Evolutionary conservation across 2,329 filamentous ascomycete species (phyloP), one percentile per base, ranked within the genome.

Genomic region (Ceratocystiopsis minuta): DNA sequence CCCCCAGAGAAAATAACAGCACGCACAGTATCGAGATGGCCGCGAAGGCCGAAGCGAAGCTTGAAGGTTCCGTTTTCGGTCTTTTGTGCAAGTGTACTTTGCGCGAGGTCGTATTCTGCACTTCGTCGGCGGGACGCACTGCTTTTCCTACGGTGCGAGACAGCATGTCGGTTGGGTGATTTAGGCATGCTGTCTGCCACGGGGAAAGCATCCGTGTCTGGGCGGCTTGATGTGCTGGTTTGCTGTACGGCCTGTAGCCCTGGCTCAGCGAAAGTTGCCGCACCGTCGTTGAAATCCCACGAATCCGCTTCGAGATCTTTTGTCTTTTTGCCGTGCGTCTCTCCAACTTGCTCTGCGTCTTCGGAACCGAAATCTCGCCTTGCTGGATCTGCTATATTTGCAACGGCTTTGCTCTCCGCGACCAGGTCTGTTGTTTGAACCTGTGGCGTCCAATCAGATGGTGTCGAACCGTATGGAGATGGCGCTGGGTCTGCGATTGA

Each of bases 1-100:
- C 90, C 90, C 18, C 90, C 90, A 1, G 87, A 96, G 61, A 98
- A 98, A 48, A 95, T 93, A 45, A 96, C 84, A 1, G 85, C 85
- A 35, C 90, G 79, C 6, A 98, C 85, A 3, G 92, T 87, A 56
- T 96, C 86, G 2, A 98, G 70, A 57, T 98, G 90, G 2, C 90
- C 90, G 40, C 88, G 73, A 5, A 98, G 68, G 5, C 86, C 88
- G 55, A 94, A 96, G 40, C 86, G 76, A 45, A 96, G 79, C 59
- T 92, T 95, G 64, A 98, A 96, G 50, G 72, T 85, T 15, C 76
- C 72, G 20, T 67, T 72, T 46, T 95, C 87, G 1, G 67, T 60
- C 54, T 78, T 82, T 43, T 75, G 66, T 3, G 57, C 54, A 33
- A 62, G 49, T 2, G 62, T 53, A 40, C 65, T 67, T 28, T 74